These are phyloP conservation scores for Coemansia asiatica DNA, from an alignment of 192 early-diverging fungal species.

Conservation along the genomic window DNA sequence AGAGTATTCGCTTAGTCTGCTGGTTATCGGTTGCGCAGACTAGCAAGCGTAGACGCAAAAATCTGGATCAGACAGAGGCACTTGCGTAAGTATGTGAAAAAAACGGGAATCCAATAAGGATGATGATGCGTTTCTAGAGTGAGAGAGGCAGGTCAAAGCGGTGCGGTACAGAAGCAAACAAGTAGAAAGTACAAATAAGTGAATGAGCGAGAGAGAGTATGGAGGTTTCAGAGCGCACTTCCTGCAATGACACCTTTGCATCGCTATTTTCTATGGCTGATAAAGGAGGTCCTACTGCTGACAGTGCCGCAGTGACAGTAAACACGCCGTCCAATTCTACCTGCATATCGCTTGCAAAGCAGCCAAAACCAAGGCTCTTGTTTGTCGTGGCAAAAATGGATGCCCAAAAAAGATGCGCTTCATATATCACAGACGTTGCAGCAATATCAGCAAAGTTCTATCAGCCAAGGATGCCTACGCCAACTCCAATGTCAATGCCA, in stretches of 20 bases:
- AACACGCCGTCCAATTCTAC: conserved; percentile 17
- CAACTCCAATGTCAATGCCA: no score
- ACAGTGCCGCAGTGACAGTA: conserved; percentile 11
- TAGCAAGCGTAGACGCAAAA: not conserved
- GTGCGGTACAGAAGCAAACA: not conserved
- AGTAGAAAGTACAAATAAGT: not conserved
- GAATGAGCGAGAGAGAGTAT: not conserved
- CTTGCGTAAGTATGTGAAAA: not conserved
- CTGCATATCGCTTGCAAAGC: conserved; percentile 11
- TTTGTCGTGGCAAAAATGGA: not conserved
- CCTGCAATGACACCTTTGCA: not conserved
- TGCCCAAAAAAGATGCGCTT: no score
- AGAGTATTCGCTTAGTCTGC: not conserved
- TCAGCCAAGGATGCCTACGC: no score
- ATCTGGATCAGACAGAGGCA: not conserved
- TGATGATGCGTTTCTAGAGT: not conserved
- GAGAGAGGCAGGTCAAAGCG: not conserved
- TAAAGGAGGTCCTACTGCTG: conserved; percentile 5
- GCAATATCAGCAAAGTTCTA: no score
- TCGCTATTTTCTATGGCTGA: conserved; percentile 3
- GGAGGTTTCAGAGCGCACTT: no score
- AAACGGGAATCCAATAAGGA: not conserved
- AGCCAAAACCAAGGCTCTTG: not conserved
- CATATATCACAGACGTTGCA: no score
- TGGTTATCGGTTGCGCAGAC: not conserved